These are phyloP conservation scores for Elsinoe perseae DNA, from an alignment of 2,329 filamentous ascomycete species.

Conservation along the genomic window DNA sequence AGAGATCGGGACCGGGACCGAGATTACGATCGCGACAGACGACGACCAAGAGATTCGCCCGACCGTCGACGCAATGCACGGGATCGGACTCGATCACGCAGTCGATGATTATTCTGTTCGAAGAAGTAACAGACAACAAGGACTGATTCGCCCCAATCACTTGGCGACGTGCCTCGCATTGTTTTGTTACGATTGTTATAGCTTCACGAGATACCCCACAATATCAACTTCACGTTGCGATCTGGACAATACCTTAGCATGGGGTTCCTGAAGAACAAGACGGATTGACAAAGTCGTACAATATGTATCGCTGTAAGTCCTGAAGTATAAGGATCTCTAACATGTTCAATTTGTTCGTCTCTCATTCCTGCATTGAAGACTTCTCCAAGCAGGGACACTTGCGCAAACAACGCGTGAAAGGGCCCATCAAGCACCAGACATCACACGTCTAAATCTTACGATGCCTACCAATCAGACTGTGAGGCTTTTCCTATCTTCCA, in stretches of 20 bases:
- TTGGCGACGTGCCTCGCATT: too few species aligned
- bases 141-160: too few species aligned
- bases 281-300: not conserved
- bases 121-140: not conserved
- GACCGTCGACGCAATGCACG: constrained; percentile 1
- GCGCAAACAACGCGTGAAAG: too few species aligned
- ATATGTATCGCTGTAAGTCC: not conserved
- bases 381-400: too few species aligned
- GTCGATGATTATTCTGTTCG: not conserved
- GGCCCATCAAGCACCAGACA: not conserved
- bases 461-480: not conserved
- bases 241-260: not conserved
- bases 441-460: not conserved
- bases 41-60: constrained; percentile 17
- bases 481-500: not conserved
- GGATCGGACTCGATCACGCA: constrained; percentile 11
- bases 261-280: not conserved
- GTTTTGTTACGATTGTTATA: constrained; percentile 9
- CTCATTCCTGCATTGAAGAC: too few species aligned
- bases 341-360: too few species aligned
- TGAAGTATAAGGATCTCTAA: not conserved
- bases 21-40: constrained; percentile 35
- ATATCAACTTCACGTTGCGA: constrained; percentile 9
- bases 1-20: constrained; percentile 29
- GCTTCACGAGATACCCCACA: constrained; percentile 16